Evolutionary conservation across 1,284 basidiomycete species (phyloP).

Genomic region (Cryptococcus sp.): DNA sequence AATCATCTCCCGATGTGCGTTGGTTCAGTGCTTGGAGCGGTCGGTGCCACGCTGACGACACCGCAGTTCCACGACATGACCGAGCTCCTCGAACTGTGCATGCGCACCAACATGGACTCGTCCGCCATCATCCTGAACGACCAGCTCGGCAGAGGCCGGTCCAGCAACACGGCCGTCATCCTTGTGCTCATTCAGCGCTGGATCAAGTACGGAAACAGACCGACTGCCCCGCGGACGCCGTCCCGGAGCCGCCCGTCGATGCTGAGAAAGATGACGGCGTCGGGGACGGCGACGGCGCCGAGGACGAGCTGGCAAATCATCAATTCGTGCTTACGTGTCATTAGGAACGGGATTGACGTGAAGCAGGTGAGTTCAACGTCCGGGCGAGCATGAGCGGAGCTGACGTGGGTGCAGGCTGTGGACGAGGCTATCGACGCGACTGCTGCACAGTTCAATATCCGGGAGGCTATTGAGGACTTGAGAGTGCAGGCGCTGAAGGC

Average conservation of each 20-base stretch:
- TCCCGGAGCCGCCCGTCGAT: constrained; percentile 11
- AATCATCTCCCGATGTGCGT: constrained; percentile 53
- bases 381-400: constrained; percentile 15
- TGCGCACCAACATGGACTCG: constrained; percentile 65
- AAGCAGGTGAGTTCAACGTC: constrained; percentile 56
- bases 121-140: constrained; percentile 93
- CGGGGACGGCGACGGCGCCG: constrained; percentile 7
- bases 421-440: constrained; percentile 91
- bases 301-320: constrained; percentile 61
- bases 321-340: constrained; percentile 76
- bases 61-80: constrained; percentile 58
- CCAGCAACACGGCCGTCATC: constrained; percentile 83
- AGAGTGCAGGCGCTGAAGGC: constrained; percentile 64
- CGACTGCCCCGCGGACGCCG: constrained; percentile 13
- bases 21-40: too few relatives aligned
- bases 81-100: constrained; percentile 73
- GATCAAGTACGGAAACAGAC: constrained; percentile 56
- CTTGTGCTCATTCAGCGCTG: constrained; percentile 83
- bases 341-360: constrained; percentile 81
- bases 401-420: constrained; percentile 56
- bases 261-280: constrained; percentile 7
- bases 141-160: constrained; percentile 91
- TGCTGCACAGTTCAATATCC: constrained; percentile 72
- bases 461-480: constrained; percentile 84
- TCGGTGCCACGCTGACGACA: not conserved